phyloP scores from a whole-genome alignment of 164 flowering plant species.

The Umbilicus rupestris region DNA sequence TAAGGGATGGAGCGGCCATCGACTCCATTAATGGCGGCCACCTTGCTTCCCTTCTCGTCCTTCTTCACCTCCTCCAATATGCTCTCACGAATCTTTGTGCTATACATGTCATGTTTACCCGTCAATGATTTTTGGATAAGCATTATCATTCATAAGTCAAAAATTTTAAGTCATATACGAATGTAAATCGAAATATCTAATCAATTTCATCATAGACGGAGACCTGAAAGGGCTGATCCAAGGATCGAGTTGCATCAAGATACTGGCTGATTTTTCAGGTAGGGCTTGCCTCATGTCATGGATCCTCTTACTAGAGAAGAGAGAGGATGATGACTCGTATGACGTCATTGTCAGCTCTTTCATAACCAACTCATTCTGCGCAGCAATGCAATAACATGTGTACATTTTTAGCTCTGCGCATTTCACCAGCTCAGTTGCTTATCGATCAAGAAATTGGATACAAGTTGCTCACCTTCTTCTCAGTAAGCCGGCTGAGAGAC shows the following conservation, averaged over 20 bases:
- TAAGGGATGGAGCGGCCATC: not conserved
- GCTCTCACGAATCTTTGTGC: slow-evolving; percentile 6
- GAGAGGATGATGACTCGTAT: not conserved
- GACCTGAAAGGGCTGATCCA: slow-evolving; percentile 6
- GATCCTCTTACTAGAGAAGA: not conserved
- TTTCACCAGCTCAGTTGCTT: no score
- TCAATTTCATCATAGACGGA: not conserved
- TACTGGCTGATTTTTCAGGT: slow-evolving; percentile 3
- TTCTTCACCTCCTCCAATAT: not conserved
- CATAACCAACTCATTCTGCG: slow-evolving; percentile 2
- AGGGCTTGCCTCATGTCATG: not conserved
- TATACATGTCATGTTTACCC: not conserved
- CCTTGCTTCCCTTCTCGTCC: not conserved
- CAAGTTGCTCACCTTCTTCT: not conserved
- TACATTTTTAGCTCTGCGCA: no score
- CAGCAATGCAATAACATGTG: not conserved
- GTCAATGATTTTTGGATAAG: not conserved
- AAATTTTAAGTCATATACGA: no score
- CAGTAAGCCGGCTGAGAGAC: not conserved
- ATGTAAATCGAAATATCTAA: not conserved
- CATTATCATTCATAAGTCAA: no score
- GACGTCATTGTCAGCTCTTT: not conserved
- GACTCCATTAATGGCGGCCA: not conserved
- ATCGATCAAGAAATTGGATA: no score
- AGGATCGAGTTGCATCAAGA: slow-evolving; percentile 8